Evolutionary conservation across 306 rosid genomes (phyloP), one percentile per base, ranked within the genome.

Genomic region (Cucurbita moschata): DNA sequence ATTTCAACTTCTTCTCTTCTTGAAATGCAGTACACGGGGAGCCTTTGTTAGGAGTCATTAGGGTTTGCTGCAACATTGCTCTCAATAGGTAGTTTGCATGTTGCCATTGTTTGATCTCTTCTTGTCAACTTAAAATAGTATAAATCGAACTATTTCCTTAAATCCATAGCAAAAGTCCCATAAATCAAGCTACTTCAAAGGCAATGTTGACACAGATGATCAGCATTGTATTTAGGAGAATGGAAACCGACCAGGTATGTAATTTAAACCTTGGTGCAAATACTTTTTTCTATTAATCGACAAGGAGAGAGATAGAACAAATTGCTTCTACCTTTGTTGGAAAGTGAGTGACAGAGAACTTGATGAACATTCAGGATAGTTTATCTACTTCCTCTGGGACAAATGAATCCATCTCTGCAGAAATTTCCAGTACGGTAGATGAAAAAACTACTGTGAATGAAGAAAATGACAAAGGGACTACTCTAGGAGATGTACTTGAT

Each of bases 181-280:
- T 95, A 81, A 95, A 95, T 83, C 99, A 95, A 87, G 97, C 96
- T 79, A 95, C 99, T 10, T 87, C 99, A 72, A 95, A 95, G 89
- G 99, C 99, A 76, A 95, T 95, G 99, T 89, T 95, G 82, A 95
- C 97, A 7, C 99, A 95, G 83, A 95, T 95, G 97, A 81, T 89
- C 81, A 91, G 96, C 92, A 89, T 95, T 68, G 35, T 85, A 74
- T 84, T 91, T 79, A 88, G 93, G 87, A 91, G 97, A 82, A 95
- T 95, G 97, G 99, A 95, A 85, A 95, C 91, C 42, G 93, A 91
- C 76, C 87, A 73, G 85, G 99, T 91, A 77, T 43, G 79, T 18
- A 72, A 57, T 81, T 66, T 76, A 57, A 81, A 82, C 74, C 68
- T 61, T 49, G 64, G 43, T 68, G 76, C 55, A 72, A 54, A 78